Evolutionary conservation across 345 rosid species (phyloP), one percentile per base, ranked within the genome.

Genomic region (Noccaea bulbosa): DNA sequence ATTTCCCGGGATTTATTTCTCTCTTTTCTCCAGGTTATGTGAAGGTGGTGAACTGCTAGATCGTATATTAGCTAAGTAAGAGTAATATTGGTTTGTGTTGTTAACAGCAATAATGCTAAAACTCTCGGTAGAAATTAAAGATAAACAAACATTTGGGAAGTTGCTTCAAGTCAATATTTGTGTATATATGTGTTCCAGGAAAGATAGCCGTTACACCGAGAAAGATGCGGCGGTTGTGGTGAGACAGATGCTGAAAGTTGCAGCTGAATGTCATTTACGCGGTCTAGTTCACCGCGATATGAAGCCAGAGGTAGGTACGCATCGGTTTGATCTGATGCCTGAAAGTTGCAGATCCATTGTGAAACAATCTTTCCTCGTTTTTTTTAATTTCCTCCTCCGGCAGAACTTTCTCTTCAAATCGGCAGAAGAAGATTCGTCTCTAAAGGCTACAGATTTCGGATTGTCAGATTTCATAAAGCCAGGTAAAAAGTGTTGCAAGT

Each of bases 231-330:
- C 98, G 17, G 90, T 89, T 35, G 82, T 92, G 71, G 98, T 89
- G 49, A 74, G 96, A 41, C 96, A 92, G 77, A 92, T 92, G 96
- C 88, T 92, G 37, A 92, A 78, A 81, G 98, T 92, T 56, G 97
- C 97, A 7, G 99, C 97, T 55, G 88, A 95, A 68, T 95, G 99
- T 75, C 99, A 95, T 79, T 78, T 95, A 51, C 91, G 81, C 70
- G 97, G 99, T 63, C 77, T 92, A 66, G 96, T 95, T 62, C 99
- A 95, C 70, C 88, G 98, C 7, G 99, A 95, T 76, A 84, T 95
- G 99, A 95, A 92, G 74, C 98, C 98, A 14, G 99, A 95, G 96
- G 99, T 95, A 93, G 97, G 98, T 90, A 86, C 7, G 30, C 30
- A 27, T 4, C 30, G 7, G 10, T 40, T 60, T 50, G 15, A 61